Evolutionary conservation across 495 filamentous ascomycete species (phyloP).

Genomic region (Trichoderma orchidacearum): DNA sequence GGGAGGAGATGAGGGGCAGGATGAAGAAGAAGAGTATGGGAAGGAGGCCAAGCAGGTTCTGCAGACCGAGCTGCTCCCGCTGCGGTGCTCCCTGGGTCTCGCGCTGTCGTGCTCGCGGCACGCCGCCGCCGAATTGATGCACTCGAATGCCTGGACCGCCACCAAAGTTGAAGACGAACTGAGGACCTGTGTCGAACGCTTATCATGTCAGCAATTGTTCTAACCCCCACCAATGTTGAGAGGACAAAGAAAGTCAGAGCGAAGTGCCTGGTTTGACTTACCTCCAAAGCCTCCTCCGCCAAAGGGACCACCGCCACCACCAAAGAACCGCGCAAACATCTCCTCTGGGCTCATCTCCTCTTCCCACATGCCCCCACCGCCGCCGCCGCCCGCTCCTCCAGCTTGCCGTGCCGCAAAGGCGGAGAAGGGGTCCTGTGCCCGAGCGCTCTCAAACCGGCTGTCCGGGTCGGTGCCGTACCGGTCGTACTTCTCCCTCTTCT

Average conservation of each 20-base stretch:
- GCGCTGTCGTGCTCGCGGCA: constrained; percentile 55
- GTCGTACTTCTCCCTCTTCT: constrained; percentile 82
- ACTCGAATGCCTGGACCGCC: constrained; percentile 72
- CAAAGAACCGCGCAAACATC: constrained; percentile 91
- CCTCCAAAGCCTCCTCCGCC: constrained; percentile 28
- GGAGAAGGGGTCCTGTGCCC: constrained; percentile 54
- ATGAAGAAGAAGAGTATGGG: constrained; percentile 83
- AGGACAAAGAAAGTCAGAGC: too few relatives aligned
- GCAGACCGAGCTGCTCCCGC: constrained; percentile 32
- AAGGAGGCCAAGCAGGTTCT: constrained; percentile 51
- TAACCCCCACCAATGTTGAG: background rate
- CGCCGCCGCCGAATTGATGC: constrained; percentile 68
- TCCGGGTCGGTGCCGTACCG: constrained; percentile 85
- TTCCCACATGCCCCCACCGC: constrained; percentile 56
- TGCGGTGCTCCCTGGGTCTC: constrained; percentile 39
- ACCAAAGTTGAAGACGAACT: constrained; percentile 86
- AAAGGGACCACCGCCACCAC: constrained; percentile 59
- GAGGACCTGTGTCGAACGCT: constrained; percentile 58
- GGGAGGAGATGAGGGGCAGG: constrained; percentile 68
- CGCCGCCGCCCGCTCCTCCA: constrained; percentile 31
- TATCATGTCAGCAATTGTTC: constrained; percentile 1
- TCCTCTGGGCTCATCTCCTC: constrained; percentile 95
- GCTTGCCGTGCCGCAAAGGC: constrained; percentile 44
- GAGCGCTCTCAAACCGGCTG: constrained; percentile 56
- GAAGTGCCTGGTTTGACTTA: background rate